A percentile compares a stretch with the other conserved stretches of the same genome.
These are phyloP conservation scores for Clarireedia monteithiana DNA, from an alignment of 2,329 filamentous ascomycete genomes.

Conservation along the genomic window DNA sequence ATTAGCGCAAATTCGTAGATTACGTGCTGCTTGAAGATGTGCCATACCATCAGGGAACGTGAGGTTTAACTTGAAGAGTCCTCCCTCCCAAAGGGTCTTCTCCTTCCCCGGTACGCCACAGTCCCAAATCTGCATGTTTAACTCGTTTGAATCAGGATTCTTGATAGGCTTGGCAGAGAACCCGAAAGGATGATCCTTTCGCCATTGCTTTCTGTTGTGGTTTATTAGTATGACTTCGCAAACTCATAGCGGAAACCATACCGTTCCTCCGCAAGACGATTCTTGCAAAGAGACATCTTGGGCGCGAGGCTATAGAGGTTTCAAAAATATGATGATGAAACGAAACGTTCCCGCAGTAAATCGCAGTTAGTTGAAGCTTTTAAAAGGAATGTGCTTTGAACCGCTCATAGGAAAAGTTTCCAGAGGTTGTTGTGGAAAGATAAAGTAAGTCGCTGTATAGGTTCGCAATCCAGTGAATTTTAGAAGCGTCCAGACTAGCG, in stretches of 20 bases:
- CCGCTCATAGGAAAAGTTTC: neutral
- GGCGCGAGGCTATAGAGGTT: neutral
- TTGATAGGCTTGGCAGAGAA: conserved; percentile 89
- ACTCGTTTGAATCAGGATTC: conserved; percentile 60
- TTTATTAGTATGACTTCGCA: neutral
- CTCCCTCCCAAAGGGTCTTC: conserved; percentile 97
- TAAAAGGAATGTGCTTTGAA: neutral
- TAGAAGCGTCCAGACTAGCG: conserved; percentile 5
- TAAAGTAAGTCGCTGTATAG: neutral
- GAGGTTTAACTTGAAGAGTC: conserved; percentile 89
- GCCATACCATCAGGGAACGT: conserved; percentile 82
- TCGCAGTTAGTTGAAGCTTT: neutral
- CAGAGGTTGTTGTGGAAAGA: conserved; percentile 2
- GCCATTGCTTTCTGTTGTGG: conserved; percentile 70
- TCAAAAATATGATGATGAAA: neutral
- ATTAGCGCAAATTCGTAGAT: conserved; percentile 17
- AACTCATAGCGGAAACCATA: neutral
- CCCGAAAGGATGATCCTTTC: conserved; percentile 92
- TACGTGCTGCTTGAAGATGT: neutral
- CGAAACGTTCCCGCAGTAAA: neutral
- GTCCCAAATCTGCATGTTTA: conserved; percentile 94
- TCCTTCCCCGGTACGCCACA: conserved; percentile 94
- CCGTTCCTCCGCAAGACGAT: conserved; percentile 74
- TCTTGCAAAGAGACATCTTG: conserved; percentile 78
- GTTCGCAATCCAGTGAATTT: conserved; percentile 2